Base-by-base conservation (phyloP, 768 basidiomycete genomes). In the Hydnum rufescens region DNA sequence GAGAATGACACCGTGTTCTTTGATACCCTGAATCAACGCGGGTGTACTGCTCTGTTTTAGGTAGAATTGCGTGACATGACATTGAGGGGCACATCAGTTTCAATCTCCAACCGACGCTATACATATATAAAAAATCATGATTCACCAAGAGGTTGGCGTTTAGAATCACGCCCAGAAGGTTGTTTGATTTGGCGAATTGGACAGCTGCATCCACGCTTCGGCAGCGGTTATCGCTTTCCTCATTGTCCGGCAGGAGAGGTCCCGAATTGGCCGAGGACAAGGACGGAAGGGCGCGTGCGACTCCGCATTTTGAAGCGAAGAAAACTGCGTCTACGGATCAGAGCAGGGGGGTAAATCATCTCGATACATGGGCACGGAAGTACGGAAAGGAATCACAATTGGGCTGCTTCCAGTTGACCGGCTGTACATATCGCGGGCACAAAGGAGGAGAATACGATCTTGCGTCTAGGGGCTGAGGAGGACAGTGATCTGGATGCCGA, bases 361-460 rank as follows among this genome's bases (percentile, higher is more conserved):
- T n/a, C n/a, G n/a, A n/a, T n/a, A n/a, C n/a, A n/a, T 32, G 46
- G 16, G 32, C 19, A 55, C 58, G 54, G 44, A 26, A 51, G 56
- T 34, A 55, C 48, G 39, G 25, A 5, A 16, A 6, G 32, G 32
- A 66, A 78, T 66, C 13, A 88, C 93, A 97, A 64, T 97, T 97
- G 8, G 93, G 93, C 65, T 99, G 93, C 66, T 99, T 99, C 95
- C 93, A 97, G 61, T 99, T 97, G 52, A 96, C 65, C n/a, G 16
- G 85, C 80, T 4, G 85, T 77, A 64, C 89, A 93, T 0, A 89
- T 76, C 62, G 85, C 80, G 5, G 92, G 86, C 47, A 82, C 82
- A 64, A 85, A 97, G 4, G 89, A 93, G 34, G 81, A 80, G 62
- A 99, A 89, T n/a, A 88, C 76, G 55, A 96, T 77, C 58, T 81